Evolutionary conservation across 306 rosid species (phyloP).

Genomic region (Prunus mongolica): DNA sequence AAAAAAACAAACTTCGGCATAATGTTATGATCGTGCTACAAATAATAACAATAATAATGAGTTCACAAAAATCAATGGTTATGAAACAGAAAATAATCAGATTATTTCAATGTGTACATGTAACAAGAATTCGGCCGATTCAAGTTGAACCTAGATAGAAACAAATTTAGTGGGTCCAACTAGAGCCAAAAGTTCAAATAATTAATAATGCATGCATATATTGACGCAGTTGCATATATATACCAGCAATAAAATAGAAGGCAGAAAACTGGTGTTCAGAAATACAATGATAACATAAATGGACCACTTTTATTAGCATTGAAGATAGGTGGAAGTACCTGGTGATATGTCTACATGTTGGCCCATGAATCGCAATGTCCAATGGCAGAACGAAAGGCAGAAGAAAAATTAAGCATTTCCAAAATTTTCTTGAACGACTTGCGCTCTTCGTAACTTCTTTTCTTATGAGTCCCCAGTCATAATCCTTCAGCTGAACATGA

Average conservation of each 20-base stretch:
- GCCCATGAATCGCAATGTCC: slow-evolving; percentile 34
- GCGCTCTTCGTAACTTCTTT: slow-evolving; percentile 24
- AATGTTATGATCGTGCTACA: not conserved
- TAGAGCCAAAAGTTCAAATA: not conserved
- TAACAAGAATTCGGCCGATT: not conserved
- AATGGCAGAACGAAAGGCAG: slow-evolving; percentile 28
- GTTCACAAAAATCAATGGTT: not conserved
- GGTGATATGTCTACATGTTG: slow-evolving; percentile 26
- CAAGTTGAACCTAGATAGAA: not conserved
- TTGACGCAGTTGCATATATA: not conserved
- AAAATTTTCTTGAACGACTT: slow-evolving; percentile 22
- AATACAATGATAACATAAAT: not conserved
- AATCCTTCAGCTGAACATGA: slow-evolving; percentile 26
- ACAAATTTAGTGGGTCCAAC: not conserved
- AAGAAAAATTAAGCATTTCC: slow-evolving; percentile 27
- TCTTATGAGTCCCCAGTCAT: slow-evolving; percentile 14
- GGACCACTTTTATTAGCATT: not conserved
- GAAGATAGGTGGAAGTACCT: slow-evolving; percentile 40
- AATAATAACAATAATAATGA: not conserved
- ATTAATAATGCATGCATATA: too few species aligned
- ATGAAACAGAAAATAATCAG: not conserved
- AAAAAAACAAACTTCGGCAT: not conserved
- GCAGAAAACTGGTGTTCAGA: not conserved
- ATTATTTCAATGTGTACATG: not conserved
- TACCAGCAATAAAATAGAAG: not conserved